These are phyloP conservation scores for Talaromyces sp. DNA, from an alignment of 2,329 filamentous ascomycete genomes.

Conservation along the genomic window DNA sequence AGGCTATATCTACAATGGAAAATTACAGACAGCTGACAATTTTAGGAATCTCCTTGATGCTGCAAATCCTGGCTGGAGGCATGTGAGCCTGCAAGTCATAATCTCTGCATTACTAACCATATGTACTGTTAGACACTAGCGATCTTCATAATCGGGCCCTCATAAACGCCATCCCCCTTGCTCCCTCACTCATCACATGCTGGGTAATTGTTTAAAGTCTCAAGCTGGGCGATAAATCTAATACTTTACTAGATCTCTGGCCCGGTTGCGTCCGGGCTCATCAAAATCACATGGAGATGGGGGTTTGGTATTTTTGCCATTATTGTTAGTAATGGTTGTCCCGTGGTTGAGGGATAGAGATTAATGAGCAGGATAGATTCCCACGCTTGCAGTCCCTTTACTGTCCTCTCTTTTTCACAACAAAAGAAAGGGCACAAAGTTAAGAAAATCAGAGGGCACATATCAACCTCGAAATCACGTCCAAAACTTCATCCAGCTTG, in stretches of 20 bases:
- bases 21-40: neutral
- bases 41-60: conserved; percentile 6
- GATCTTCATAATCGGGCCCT: conserved; percentile 5
- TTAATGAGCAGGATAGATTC: neutral
- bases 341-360: neutral
- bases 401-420: conserved; percentile 1
- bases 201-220: neutral
- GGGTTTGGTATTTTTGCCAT: conserved; percentile 7
- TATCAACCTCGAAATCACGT: conserved; percentile 3
- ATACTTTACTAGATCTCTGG: conserved; percentile 2
- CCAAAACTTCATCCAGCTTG: conserved; percentile 6
- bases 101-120: neutral
- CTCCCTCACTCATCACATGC: conserved; percentile 3
- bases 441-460: conserved; percentile 4
- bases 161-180: conserved; percentile 2
- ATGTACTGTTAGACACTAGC: neutral
- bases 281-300: conserved; percentile 6
- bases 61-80: conserved; percentile 5
- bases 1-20: neutral
- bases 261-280: neutral
- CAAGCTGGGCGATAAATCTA: neutral
- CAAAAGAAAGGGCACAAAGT: conserved; percentile 3
- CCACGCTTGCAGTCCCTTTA: neutral
- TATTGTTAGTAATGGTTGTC: neutral
- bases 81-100: neutral